Evolutionary conservation across 768 basidiomycete genomes (phyloP).

Genomic region (Tylopilus sp.): DNA sequence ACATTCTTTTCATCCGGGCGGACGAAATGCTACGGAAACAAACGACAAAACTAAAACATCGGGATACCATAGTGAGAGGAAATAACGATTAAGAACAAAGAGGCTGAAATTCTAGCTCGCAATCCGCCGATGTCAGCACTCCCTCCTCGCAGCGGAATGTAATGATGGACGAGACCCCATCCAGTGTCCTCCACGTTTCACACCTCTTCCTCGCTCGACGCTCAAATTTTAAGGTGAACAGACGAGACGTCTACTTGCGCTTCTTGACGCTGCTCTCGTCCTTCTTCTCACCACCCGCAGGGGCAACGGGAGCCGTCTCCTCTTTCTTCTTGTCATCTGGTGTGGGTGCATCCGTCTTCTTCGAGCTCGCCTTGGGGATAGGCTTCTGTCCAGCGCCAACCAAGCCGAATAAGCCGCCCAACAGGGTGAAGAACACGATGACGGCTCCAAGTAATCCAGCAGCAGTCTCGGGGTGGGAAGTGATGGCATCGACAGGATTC

Average conservation of each 20-base stretch:
- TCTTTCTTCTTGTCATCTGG: conserved; percentile 67
- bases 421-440: conserved; percentile 81
- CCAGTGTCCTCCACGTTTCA: conserved; percentile 10
- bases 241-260: conserved; percentile 49
- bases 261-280: conserved; percentile 69
- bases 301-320: conserved; percentile 61
- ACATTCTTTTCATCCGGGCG: conserved; percentile 22
- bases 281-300: conserved; percentile 73
- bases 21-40: conserved; percentile 21
- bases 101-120: background rate
- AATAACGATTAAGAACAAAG: conserved; percentile 5
- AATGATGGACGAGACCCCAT: conserved; percentile 4
- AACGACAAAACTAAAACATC: conserved; percentile 7
- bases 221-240: conserved; percentile 8
- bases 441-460: conserved; percentile 69
- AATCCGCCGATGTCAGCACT: conserved; percentile 1
- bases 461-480: conserved; percentile 85
- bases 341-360: conserved; percentile 71
- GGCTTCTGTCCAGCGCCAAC: conserved; percentile 73
- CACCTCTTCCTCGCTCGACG: conserved; percentile 1
- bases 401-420: conserved; percentile 76
- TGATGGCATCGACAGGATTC: conserved; percentile 80
- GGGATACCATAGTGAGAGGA: background rate
- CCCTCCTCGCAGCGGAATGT: conserved; percentile 12
- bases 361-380: conserved; percentile 60